These are phyloP conservation scores for Orobanche coerulescens DNA, from an alignment of 257 asterid genomes.

Conservation along the genomic window DNA sequence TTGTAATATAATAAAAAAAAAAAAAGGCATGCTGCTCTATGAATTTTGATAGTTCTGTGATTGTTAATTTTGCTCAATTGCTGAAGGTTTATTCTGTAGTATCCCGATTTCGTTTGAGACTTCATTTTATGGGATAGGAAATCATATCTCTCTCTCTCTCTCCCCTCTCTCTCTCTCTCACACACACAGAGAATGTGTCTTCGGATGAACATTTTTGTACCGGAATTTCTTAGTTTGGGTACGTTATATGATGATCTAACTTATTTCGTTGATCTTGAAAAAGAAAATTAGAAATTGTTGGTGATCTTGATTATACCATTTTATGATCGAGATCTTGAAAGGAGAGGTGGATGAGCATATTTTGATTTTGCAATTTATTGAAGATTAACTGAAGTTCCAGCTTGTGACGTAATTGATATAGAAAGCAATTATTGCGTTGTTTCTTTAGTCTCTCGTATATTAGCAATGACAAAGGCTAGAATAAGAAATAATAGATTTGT, in stretches of 20 bases:
- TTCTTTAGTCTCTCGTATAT: neutral
- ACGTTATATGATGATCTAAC: neutral
- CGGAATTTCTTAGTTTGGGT: neutral
- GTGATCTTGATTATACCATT: constrained; percentile 13
- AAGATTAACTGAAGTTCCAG: neutral
- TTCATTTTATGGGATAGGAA: neutral
- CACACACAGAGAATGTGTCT: neutral
- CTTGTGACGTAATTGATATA: neutral
- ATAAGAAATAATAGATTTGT: neutral
- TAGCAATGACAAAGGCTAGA: neutral
- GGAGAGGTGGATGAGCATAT: neutral
- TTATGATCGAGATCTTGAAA: neutral
- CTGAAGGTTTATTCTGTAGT: neutral
- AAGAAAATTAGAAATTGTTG: neutral
- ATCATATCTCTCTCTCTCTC: neutral
- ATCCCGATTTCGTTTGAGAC: neutral
- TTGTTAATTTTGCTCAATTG: neutral
- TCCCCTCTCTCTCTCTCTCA: neutral
- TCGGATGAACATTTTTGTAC: constrained; percentile 19
- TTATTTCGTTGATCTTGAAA: neutral
- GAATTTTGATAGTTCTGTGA: neutral
- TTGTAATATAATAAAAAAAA: too few species aligned
- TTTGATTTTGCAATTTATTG: constrained; percentile 3
- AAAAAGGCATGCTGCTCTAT: neutral
- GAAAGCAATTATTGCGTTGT: neutral